A percentile compares a stretch with the other conserved stretches of the same genome.
Conservation (phyloP, 768 basidiomycete genomes). For the Termitomyces sp. region DNA sequence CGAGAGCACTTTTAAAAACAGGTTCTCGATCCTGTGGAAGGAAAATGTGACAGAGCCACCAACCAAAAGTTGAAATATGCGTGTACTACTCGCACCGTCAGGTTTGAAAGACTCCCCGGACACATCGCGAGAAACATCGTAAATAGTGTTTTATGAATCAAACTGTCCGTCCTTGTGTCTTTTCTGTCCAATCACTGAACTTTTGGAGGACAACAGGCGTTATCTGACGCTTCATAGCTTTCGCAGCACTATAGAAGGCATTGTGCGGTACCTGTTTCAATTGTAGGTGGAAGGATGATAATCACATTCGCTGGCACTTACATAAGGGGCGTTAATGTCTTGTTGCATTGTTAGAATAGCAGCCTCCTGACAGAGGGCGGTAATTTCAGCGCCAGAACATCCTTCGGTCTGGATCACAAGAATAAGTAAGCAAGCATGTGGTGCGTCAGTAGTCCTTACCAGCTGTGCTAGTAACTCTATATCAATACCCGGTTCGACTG, state of each 20-base stretch:
- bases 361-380: constrained; percentile 92
- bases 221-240: constrained; percentile 70
- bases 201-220: constrained; percentile 71
- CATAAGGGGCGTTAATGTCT: constrained; percentile 72
- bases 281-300: background rate
- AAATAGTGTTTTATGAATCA: background rate
- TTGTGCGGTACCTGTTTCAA: constrained; percentile 61
- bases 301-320: constrained; percentile 33
- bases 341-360: constrained; percentile 88
- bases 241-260: constrained; percentile 74
- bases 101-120: background rate
- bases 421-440: background rate
- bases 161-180: constrained; percentile 15
- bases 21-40: background rate
- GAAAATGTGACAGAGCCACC: background rate
- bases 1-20: no score
- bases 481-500: constrained; percentile 66
- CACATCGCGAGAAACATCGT: background rate
- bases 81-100: background rate
- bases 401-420: constrained; percentile 67
- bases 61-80: background rate
- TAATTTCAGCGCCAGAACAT: constrained; percentile 94
- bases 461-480: constrained; percentile 60
- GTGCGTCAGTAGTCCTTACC: constrained; percentile 34
- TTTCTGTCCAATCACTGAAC: constrained; percentile 64